phyloP scores from a whole-genome alignment of 495 filamentous ascomycete genomes.

The Bombardia bombarda region DNA sequence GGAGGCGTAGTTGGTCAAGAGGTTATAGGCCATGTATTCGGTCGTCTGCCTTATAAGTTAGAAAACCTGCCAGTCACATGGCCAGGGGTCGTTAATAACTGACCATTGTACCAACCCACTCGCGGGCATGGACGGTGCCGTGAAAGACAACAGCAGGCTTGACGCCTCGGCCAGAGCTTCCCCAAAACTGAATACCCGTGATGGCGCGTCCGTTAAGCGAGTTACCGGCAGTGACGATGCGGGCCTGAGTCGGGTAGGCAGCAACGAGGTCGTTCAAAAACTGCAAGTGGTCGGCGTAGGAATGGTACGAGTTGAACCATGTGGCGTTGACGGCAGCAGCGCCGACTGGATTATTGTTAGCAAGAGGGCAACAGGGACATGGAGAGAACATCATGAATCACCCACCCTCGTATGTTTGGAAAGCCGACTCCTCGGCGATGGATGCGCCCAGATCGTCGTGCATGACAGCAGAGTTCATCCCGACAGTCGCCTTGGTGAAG shows the following conservation, averaged over 20 bases:
- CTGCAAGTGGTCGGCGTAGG: conserved; percentile 44
- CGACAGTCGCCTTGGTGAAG: conserved; percentile 14
- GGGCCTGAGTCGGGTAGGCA: conserved; percentile 37
- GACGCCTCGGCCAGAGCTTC: conserved; percentile 37
- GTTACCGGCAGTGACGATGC: conserved; percentile 42
- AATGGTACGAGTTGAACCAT: conserved; percentile 51
- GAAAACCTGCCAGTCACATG: neutral
- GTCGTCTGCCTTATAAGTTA: conserved; percentile 10
- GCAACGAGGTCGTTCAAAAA: conserved; percentile 42
- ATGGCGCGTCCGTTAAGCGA: conserved; percentile 47
- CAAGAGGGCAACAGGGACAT: no score
- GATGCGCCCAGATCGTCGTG: conserved; percentile 23
- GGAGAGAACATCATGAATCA: no score
- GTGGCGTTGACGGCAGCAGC: conserved; percentile 18
- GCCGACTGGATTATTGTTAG: neutral
- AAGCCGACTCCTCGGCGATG: conserved; percentile 16
- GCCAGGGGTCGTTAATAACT: neutral
- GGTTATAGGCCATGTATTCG: conserved; percentile 50
- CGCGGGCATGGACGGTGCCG: conserved; percentile 54
- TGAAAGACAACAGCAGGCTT: conserved; percentile 53
- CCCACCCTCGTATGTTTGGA: conserved; percentile 17
- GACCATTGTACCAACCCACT: conserved; percentile 57
- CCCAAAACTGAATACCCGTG: conserved; percentile 53
- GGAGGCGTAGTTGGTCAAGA: conserved; percentile 39
- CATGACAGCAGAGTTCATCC: conserved; percentile 16